These are phyloP conservation scores for Trypanosomatidae sp. DNA, from an alignment of 208 protist genomes.

Conservation along the genomic window DNA sequence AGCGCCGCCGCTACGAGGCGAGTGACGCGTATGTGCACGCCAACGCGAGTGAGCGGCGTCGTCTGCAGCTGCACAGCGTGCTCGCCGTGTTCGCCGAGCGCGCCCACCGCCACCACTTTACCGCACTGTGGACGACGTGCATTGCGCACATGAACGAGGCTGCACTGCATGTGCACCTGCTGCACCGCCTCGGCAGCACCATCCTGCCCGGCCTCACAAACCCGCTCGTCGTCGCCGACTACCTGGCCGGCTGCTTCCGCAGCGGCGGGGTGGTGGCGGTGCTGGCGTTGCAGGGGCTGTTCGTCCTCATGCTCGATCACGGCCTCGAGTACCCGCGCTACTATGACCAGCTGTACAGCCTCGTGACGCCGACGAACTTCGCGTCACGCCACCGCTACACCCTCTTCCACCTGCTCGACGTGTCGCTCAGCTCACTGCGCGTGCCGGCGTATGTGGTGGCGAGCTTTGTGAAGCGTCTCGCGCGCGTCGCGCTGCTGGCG, in stretches of 20 bases:
- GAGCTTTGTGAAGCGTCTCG: conserved; percentile 64
- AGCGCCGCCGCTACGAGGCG: conserved; percentile 34
- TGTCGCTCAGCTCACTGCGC: conserved; percentile 69
- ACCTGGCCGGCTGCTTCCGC: conserved; percentile 70
- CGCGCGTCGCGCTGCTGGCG: conserved; percentile 40
- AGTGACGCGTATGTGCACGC: conserved; percentile 48
- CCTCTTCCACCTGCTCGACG: conserved; percentile 73
- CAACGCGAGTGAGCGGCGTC: conserved; percentile 56
- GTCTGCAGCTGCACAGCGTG: conserved; percentile 43
- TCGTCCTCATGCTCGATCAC: conserved; percentile 84
- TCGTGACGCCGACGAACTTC: conserved; percentile 71
- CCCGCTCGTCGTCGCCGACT: conserved; percentile 76
- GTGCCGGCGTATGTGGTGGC: conserved; percentile 77
- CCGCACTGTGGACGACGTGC: conserved; percentile 60
- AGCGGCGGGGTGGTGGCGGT: conserved; percentile 79
- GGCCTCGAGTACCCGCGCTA: conserved; percentile 84
- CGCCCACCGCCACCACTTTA: conserved; percentile 78
- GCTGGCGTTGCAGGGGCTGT: conserved; percentile 75
- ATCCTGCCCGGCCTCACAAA: conserved; percentile 74
- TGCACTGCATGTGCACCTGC: conserved; percentile 61
- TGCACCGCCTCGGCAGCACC: conserved; percentile 52
- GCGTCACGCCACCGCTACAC: conserved; percentile 77
- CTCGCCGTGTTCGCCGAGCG: conserved; percentile 70
- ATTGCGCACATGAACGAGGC: conserved; percentile 33
- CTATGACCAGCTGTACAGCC: conserved; percentile 84